phyloP scores from a whole-genome alignment of 2,329 filamentous ascomycete species.

The Neurospora crassa region DNA sequence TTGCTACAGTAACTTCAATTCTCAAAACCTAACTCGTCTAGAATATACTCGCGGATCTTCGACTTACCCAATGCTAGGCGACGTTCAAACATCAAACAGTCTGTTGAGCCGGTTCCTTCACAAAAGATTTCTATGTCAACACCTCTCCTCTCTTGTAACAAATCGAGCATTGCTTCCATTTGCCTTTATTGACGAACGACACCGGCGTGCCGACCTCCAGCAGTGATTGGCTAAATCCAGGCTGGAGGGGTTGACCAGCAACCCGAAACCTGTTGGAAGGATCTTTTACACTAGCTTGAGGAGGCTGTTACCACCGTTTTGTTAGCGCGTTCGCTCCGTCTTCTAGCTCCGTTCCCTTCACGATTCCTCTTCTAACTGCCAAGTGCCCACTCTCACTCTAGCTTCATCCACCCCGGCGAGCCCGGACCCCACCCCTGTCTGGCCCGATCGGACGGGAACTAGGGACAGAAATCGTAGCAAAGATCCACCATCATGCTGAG shows the following conservation, averaged over 20 bases:
- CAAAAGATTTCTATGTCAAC: not conserved
- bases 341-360: not conserved
- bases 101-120: not conserved
- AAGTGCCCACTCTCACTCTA: conserved; percentile 6
- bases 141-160: not conserved
- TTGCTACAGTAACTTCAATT: not conserved
- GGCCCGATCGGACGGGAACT: conserved; percentile 10
- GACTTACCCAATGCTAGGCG: not conserved
- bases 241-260: not conserved
- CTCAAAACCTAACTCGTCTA: not conserved
- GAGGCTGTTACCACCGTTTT: not conserved
- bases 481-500: conserved; percentile 3
- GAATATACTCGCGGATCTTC: not conserved
- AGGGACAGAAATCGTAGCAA: conserved; percentile 1
- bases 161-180: not conserved
- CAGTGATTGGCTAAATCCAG: not conserved
- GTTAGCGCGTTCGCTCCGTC: not conserved
- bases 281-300: not conserved
- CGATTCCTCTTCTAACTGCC: not conserved
- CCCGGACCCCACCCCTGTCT: conserved; percentile 11
- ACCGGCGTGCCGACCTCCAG: not conserved
- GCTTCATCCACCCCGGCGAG: conserved; percentile 2
- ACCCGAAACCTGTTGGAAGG: not conserved
- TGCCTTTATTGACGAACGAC: not conserved
- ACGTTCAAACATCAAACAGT: not conserved